Conservation (phyloP, 495 filamentous ascomycete genomes). For the Elasticomyces elasticus region DNA sequence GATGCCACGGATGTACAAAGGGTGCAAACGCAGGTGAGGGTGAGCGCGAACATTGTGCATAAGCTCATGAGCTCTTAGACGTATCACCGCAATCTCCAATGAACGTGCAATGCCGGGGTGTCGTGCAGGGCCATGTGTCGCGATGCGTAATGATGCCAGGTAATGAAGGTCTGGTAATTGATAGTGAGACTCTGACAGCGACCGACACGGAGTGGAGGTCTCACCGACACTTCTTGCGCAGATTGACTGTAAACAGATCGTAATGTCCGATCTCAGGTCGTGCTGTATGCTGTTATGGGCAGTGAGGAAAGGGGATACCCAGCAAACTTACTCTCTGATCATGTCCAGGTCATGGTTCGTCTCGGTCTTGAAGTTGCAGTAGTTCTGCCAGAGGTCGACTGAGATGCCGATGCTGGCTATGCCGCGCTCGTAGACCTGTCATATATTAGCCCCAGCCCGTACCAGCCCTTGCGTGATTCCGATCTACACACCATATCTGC, state of each 20-base stretch:
- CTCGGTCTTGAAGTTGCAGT: conserved; percentile 94
- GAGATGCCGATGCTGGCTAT: conserved; percentile 87
- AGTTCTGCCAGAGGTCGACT: conserved; percentile 93
- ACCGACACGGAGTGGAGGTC: conserved; percentile 10
- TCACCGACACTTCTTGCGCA: too few species aligned
- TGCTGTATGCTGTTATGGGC: conserved; percentile 19
- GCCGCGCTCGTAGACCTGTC: conserved; percentile 88
- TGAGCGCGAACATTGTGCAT: conserved; percentile 25
- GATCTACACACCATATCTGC: conserved; percentile 89
- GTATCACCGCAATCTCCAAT: background rate
- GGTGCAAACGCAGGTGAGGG: conserved; percentile 8
- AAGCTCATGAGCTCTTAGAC: conserved; percentile 7
- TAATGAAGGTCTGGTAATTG: conserved; percentile 8
- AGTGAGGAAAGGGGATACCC: conserved; percentile 57
- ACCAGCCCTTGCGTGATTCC: too few species aligned
- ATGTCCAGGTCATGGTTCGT: conserved; percentile 88
- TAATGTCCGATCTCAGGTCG: background rate
- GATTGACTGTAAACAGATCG: too few species aligned
- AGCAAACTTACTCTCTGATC: conserved; percentile 97
- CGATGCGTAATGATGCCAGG: background rate
- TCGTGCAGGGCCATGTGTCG: background rate
- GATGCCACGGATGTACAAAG: background rate
- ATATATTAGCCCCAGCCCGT: too few species aligned
- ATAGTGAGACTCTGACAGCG: conserved; percentile 12
- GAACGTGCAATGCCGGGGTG: background rate